Percentiles rank a stretch among this genome's conserved stretches.
Evolutionary conservation across 2,329 filamentous ascomycete species (phyloP).

Genomic region (Trichophyton verrucosum): DNA sequence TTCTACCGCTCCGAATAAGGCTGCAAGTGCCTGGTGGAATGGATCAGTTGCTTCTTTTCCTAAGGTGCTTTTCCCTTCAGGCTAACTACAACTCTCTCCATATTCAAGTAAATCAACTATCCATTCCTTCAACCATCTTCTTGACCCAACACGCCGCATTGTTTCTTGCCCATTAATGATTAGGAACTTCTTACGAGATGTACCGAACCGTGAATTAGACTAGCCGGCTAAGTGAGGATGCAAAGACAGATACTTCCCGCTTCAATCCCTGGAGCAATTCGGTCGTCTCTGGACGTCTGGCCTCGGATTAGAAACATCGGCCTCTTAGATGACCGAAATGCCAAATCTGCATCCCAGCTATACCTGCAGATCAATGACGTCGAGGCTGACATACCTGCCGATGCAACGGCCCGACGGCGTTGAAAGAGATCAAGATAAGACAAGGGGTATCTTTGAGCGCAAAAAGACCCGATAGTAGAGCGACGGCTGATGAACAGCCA

Average conservation of each 20-base stretch:
- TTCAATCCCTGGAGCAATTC: not conserved
- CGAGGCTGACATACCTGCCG: not conserved
- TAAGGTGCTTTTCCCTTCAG: too few species aligned
- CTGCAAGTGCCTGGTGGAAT: too few species aligned
- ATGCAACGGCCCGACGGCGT: not conserved
- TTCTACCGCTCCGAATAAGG: too few species aligned
- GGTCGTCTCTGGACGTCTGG: not conserved
- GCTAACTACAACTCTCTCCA: too few species aligned
- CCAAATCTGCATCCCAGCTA: not conserved
- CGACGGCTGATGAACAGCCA: not conserved
- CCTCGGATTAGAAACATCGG: not conserved
- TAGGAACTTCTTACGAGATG: too few species aligned
- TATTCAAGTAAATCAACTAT: too few species aligned
- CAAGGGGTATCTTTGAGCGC: not conserved
- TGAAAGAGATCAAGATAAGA: not conserved
- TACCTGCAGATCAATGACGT: not conserved
- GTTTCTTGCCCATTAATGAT: too few species aligned
- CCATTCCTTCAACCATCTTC: too few species aligned
- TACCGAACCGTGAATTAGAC: too few species aligned
- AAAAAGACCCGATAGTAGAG: not conserved
- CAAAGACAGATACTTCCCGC: not conserved
- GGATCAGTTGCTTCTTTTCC: too few species aligned
- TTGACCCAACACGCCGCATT: too few species aligned
- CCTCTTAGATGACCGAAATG: not conserved
- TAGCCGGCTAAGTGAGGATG: too few species aligned